Base-by-base conservation (phyloP, 768 basidiomycete genomes). In the Hericium alpestre region DNA sequence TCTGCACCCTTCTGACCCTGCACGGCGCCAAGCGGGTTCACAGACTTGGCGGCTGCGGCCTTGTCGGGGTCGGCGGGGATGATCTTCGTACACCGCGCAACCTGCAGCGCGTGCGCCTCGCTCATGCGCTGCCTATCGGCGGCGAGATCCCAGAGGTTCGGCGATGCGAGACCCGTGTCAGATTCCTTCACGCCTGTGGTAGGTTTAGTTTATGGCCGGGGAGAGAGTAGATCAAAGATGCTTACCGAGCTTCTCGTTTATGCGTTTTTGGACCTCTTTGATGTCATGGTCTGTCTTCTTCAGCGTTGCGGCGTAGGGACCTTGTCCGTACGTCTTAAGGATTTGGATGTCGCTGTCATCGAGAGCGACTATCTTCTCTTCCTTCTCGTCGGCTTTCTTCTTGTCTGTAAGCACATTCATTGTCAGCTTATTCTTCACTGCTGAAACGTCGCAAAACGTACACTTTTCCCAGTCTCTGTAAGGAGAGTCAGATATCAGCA, bases 261-360 rank as follows among this genome's bases (percentile, higher is more conserved):
- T 94, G 39, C 93, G 85, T 69, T 94, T 93, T 75, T 95, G 95
- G 40, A 96, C 86, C 50, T 95, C 92, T 66, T 93, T 93, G 63
- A 98, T 91, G 67, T 98, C 96, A 53, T 77, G 73, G 64, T 98
- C 95, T 4, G 86, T 87, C 69, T 86, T 82, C 77, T 93, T 96
- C 51, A 98, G 76, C 61, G 86, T 83, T 32, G 78, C 74, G 0
- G 93, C 93, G 68, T 99, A 99, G 56, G 96, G 94, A 56, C 96
- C 96, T 89, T 97, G 95, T 71, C 92, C 95, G 71, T 98, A 98
- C 58, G 95, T 99, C 76, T 97, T 96, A 61, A 99, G 82, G 63
- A 99, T 96, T 70, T 98, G 95, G 53, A 99, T 99, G 69, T 98
- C 96, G 63, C 91, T 93, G 65, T 97, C 95, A 67, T 98, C 96